phyloP scores from a whole-genome alignment of 2,329 filamentous ascomycete genomes.

The Cladophialophora bantiana region DNA sequence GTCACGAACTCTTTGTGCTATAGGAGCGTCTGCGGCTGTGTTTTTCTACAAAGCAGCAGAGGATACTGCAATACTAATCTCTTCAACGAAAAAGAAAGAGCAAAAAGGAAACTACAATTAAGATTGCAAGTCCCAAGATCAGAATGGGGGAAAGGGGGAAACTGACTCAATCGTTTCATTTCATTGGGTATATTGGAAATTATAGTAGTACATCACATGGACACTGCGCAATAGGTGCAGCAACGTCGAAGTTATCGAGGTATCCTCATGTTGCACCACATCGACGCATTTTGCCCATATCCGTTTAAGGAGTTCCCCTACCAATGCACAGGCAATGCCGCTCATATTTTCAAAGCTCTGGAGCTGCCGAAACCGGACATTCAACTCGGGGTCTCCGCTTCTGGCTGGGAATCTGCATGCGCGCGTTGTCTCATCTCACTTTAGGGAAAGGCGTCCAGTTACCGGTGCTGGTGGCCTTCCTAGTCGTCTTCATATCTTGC shows the following conservation, averaged over 20 bases:
- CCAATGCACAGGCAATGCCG: background rate
- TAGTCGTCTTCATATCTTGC: constrained; percentile 14
- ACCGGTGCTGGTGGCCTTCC: constrained; percentile 14
- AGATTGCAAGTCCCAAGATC: background rate
- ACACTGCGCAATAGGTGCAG: background rate
- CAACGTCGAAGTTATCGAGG: background rate
- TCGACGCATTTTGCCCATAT: background rate
- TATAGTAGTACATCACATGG: background rate
- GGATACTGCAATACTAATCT: background rate
- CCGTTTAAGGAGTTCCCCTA: background rate
- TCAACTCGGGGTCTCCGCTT: no score
- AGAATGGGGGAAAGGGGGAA: background rate
- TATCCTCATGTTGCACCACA: background rate
- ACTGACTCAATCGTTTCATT: background rate
- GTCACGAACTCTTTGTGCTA: background rate
- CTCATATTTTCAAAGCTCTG: background rate
- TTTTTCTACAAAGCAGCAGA: background rate
- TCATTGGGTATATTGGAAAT: background rate
- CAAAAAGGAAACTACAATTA: background rate
- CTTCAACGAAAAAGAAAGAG: background rate
- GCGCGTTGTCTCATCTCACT: constrained; percentile 16
- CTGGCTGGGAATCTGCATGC: background rate
- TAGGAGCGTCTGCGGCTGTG: background rate
- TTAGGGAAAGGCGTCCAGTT: constrained; percentile 34
- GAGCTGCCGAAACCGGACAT: background rate